Conservation (phyloP, 176 grass and related monocot species). For the Eragrostis nindensis region DNA sequence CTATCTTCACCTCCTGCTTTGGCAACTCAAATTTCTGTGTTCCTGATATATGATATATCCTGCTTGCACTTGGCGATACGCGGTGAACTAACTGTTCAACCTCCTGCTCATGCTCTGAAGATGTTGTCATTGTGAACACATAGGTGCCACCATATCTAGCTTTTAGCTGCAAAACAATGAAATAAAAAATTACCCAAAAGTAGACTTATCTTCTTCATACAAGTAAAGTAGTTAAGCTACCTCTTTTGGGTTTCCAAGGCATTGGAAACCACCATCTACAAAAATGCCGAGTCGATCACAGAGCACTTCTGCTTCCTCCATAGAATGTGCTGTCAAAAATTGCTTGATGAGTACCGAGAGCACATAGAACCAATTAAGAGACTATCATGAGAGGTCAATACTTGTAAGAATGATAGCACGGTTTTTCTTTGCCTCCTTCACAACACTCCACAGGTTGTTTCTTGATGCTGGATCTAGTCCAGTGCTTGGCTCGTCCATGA, state of each 20-base stretch:
- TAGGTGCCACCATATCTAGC: conserved; percentile 59
- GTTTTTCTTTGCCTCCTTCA: conserved; percentile 76
- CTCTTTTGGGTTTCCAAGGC: conserved; percentile 77
- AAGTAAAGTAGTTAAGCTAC: conserved; percentile 23
- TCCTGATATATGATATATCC: conserved; percentile 63
- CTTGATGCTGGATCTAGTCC: conserved; percentile 90
- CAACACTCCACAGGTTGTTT: conserved; percentile 76
- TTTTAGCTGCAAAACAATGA: conserved; percentile 51
- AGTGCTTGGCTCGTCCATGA: conserved; percentile 95
- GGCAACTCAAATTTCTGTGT: conserved; percentile 70
- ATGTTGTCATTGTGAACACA: conserved; percentile 63
- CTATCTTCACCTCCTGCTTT: conserved; percentile 58
- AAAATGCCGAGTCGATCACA: conserved; percentile 76
- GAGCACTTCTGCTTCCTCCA: conserved; percentile 76
- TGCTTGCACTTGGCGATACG: conserved; percentile 50
- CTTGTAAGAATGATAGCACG: conserved; percentile 92
- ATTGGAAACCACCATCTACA: conserved; percentile 68
- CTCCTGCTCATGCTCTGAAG: conserved; percentile 50
- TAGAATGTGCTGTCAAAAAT: conserved; percentile 66
- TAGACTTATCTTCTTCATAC: background rate
- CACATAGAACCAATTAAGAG: conserved; percentile 1
- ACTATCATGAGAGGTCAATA: conserved; percentile 42
- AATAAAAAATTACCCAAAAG: background rate
- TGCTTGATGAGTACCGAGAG: background rate
- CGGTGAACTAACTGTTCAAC: conserved; percentile 48